Evolutionary conservation across 2,329 filamentous ascomycete species (phyloP), one percentile per base, ranked within the genome.

Genomic region (Ascochyta fabae): DNA sequence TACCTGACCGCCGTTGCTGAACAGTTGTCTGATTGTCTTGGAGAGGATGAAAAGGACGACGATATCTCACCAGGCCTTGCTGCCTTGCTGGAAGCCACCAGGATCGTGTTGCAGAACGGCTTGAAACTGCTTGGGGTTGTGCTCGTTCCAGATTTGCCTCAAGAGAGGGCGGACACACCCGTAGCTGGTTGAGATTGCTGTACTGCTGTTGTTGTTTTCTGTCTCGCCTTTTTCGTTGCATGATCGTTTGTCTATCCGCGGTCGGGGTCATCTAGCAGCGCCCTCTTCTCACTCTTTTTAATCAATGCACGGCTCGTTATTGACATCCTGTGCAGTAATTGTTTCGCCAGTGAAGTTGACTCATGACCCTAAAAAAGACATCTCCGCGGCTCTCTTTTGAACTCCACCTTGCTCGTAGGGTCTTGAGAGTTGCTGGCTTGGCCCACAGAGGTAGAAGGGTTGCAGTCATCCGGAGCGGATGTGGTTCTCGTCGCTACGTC

Each of bases 41-140:
- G 54, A 10, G 61, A 67, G 6, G 57, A 57, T 12, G 62, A 63
- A 13, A 61, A 64, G 2, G 53, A 61, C 5, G 53, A 48, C 2
- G 51, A 38, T 9, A 39, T 67, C 5, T 60, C 58, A 8, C 56
- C 65, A 12, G 71, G 62, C 6, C 39, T 67, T 19, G 53, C 62
- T 22, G 57, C 63, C 19, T 44, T 74, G 16, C 70, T 68, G 19
- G 67, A 69, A 39, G 66, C 70, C 3, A 64, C 69, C 9, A 58
- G 66, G 9, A 62, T 65, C 13, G 70, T 73, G 10, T 34, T 74
- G 27, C 63, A 68, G 38, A 74, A 70, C 52, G 68, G 67, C 12
- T 65, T 74, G 61, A 66, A 51, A 46, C 33, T 73, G 19, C 64
- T 74, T 12, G 70, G 71, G 3, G 38, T 72, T 16, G 56, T 41